Conservation (phyloP, 2,329 filamentous ascomycete species). For the Botrytis fragariae region DNA sequence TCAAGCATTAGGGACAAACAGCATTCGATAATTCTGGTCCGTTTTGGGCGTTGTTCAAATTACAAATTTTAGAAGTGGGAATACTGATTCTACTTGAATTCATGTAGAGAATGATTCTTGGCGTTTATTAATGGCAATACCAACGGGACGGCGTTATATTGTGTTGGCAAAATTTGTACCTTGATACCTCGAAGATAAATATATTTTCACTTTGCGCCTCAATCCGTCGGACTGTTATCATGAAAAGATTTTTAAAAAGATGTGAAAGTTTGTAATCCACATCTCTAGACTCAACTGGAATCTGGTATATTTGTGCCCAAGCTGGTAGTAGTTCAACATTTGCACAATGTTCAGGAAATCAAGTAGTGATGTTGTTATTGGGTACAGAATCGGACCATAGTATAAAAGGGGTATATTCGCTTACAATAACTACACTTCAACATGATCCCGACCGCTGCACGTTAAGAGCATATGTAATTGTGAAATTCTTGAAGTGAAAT, state of each 20-base stretch:
- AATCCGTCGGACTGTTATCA: neutral
- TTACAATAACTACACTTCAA: neutral
- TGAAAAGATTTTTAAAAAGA: neutral
- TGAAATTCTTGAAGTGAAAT: neutral
- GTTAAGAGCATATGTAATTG: neutral
- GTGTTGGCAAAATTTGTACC: slow-evolving; percentile 7
- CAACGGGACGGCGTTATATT: slow-evolving; percentile 5
- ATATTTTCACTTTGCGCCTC: slow-evolving; percentile 2
- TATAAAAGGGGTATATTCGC: slow-evolving; percentile 10
- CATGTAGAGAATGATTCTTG: slow-evolving; percentile 18
- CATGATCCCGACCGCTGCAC: neutral
- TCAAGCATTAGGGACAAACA: slow-evolving; percentile 22
- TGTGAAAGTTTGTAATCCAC: neutral
- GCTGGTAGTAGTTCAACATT: neutral
- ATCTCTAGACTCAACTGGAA: neutral
- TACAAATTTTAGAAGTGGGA: neutral
- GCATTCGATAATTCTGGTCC: slow-evolving; percentile 9
- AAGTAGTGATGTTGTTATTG: neutral
- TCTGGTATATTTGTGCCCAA: neutral
- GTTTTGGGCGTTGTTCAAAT: neutral
- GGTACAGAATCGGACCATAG: neutral
- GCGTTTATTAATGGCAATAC: slow-evolving; percentile 8
- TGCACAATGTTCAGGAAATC: neutral
- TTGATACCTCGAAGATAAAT: slow-evolving; percentile 13
- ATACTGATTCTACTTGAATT: neutral